Evolutionary conservation across 371 early-diverging fungal species (phyloP).

Genomic region (Mortierella sp.): DNA sequence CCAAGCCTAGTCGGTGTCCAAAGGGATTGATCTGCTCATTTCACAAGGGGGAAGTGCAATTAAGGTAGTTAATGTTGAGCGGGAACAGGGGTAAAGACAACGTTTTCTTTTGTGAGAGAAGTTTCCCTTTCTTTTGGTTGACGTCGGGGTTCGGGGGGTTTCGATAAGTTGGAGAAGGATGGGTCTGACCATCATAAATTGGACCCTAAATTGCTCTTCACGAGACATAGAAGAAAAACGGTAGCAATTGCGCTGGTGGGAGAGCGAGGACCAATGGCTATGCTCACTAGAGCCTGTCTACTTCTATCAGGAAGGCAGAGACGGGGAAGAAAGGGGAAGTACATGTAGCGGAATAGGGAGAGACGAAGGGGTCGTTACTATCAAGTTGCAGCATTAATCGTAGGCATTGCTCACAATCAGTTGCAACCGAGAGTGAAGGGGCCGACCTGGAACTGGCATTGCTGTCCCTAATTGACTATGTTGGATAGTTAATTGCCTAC

Average conservation of each 20-base stretch:
- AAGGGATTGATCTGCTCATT: not conserved
- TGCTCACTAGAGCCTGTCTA: not conserved
- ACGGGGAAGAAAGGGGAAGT: not conserved
- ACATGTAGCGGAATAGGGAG: not conserved
- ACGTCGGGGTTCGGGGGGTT: not conserved
- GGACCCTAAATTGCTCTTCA: slow-evolving; percentile 15
- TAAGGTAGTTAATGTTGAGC: not conserved
- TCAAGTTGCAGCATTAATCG: not conserved
- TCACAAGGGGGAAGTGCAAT: not conserved
- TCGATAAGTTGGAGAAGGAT: not conserved
- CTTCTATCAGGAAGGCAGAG: not conserved
- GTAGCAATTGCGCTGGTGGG: too few relatives aligned
- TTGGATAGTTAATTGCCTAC: not conserved
- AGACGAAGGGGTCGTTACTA: not conserved
- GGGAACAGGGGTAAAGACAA: not conserved
- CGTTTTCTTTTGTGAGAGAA: not conserved
- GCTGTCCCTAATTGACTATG: not conserved
- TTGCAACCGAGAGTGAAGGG: not conserved
- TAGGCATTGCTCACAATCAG: not conserved
- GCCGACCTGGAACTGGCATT: not conserved
- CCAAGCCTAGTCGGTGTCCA: not conserved
- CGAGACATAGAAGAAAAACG: not conserved
- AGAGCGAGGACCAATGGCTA: not conserved
- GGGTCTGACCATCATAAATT: slow-evolving; percentile 8
- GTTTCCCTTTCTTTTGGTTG: not conserved